A percentile compares a stretch with the other conserved stretches of the same genome.
phyloP scores from a whole-genome alignment of 345 rosid genomes.

The Laguncularia racemosa region DNA sequence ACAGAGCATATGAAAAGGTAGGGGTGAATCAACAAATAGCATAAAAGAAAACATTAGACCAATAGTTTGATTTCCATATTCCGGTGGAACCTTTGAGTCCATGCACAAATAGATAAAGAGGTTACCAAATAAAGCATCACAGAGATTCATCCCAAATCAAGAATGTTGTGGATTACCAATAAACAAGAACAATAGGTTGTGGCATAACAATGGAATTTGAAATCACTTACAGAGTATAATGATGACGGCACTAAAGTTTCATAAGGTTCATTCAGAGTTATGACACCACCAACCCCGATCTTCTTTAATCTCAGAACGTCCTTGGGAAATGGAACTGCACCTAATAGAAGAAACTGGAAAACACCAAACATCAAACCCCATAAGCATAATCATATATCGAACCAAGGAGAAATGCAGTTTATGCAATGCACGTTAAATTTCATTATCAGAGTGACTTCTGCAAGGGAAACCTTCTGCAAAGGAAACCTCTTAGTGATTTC shows the following conservation, averaged over 20 bases:
- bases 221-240: slow-evolving; percentile 47
- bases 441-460: no score
- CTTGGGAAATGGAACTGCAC: slow-evolving; percentile 86
- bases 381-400: neutral
- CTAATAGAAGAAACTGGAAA: slow-evolving; percentile 58
- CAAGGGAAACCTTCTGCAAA: no score
- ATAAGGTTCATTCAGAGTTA: slow-evolving; percentile 75
- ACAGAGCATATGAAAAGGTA: slow-evolving; percentile 3
- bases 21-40: neutral
- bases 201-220: neutral
- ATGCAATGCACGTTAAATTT: neutral
- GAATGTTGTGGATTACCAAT: no score
- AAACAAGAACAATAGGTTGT: neutral
- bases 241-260: slow-evolving; percentile 80
- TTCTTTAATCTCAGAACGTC: slow-evolving; percentile 69
- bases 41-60: neutral
- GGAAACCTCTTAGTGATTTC: no score
- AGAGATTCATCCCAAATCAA: no score
- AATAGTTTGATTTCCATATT: neutral
- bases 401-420: neutral
- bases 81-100: neutral
- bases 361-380: neutral
- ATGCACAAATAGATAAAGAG: no score
- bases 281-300: slow-evolving; percentile 71
- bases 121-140: no score